These are phyloP conservation scores for Beauveria australis DNA, from an alignment of 2,329 filamentous ascomycete species.

Conservation along the genomic window DNA sequence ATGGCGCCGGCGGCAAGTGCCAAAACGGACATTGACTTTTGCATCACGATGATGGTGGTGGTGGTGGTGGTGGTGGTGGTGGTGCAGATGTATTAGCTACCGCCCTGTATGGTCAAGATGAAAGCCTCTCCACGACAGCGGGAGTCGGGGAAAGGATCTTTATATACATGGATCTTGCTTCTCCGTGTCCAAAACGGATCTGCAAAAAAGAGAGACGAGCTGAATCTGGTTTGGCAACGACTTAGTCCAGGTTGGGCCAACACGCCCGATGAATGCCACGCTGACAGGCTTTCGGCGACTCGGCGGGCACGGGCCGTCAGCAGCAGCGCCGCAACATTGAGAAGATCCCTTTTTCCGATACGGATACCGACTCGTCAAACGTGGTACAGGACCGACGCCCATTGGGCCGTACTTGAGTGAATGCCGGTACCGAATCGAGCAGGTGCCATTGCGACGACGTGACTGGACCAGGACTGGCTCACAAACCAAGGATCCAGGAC, in stretches of 20 bases:
- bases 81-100: neutral
- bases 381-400: slow-evolving; percentile 6
- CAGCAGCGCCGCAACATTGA: neutral
- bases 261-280: too few relatives aligned
- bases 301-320: slow-evolving; percentile 4
- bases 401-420: neutral
- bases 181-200: too few relatives aligned
- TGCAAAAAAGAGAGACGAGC: too few relatives aligned
- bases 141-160: too few relatives aligned
- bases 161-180: too few relatives aligned
- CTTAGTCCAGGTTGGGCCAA: too few relatives aligned
- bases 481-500: neutral
- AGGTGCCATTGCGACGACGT: slow-evolving; percentile 5
- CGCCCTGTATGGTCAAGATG: neutral
- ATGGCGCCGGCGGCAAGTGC: slow-evolving; percentile 15
- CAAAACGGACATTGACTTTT: slow-evolving; percentile 10
- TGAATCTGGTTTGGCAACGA: too few relatives aligned
- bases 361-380: slow-evolving; percentile 9
- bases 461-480: neutral
- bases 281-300: neutral
- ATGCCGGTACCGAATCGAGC: neutral
- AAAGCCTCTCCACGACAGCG: neutral
- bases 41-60: neutral
- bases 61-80: neutral
- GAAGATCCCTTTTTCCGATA: neutral